Conservation (phyloP, 1,139 yeast genomes). For the Blastobotrys buckinghamii region DNA sequence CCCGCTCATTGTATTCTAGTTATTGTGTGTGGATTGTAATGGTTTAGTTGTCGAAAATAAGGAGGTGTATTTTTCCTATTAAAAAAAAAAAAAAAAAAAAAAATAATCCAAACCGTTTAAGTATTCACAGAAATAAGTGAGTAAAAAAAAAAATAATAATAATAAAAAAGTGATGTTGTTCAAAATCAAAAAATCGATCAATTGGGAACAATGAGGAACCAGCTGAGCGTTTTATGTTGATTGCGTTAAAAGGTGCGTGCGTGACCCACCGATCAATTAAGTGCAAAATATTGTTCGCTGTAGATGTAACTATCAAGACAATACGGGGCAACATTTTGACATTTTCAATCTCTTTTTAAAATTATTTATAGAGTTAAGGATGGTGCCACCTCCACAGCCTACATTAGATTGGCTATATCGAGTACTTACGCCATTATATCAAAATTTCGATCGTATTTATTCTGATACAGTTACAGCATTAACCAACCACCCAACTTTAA, state of each 20-base stretch:
- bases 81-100: not conserved
- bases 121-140: too few relatives aligned
- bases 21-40: not conserved
- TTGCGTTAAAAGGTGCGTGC: conserved; percentile 1
- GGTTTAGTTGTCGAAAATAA: not conserved
- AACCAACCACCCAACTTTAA: conserved; percentile 44
- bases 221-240: not conserved
- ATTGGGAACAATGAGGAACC: not conserved
- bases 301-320: too few relatives aligned
- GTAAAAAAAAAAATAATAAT: too few relatives aligned
- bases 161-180: too few relatives aligned
- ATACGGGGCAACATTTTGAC: too few relatives aligned
- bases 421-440: conserved; percentile 48
- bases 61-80: not conserved
- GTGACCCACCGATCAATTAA: too few relatives aligned
- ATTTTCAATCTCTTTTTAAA: too few relatives aligned
- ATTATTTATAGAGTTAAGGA: not conserved
- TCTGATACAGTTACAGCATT: conserved; percentile 57
- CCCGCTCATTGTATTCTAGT: conserved; percentile 10
- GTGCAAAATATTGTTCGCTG: too few relatives aligned
- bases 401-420: conserved; percentile 54
- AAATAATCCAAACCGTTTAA: not conserved
- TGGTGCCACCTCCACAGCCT: conserved; percentile 33
- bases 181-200: not conserved
- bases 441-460: conserved; percentile 47